Evolutionary conservation across 371 early-diverging fungal species (phyloP).

Genomic region (Mortierella sp.): DNA sequence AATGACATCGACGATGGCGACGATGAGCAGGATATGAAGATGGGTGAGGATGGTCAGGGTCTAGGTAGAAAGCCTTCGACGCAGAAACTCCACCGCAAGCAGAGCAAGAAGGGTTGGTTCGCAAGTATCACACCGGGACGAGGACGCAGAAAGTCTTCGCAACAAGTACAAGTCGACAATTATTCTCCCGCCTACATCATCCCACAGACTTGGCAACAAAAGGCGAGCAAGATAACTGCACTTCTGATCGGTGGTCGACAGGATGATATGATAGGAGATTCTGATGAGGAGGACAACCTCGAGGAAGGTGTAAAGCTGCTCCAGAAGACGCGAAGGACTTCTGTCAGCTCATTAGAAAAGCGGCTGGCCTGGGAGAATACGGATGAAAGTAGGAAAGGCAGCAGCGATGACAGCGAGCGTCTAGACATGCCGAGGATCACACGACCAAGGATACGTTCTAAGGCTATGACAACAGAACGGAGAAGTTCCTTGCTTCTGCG

Average conservation of each 20-base stretch:
- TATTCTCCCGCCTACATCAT: constrained; percentile 52
- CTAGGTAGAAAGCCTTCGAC: constrained; percentile 17
- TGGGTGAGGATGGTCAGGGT: not conserved
- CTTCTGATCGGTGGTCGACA: constrained; percentile 49
- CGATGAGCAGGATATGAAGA: not conserved
- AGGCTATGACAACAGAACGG: constrained; percentile 14
- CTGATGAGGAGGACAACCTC: constrained; percentile 50
- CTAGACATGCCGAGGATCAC: not conserved
- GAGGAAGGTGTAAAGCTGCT: constrained; percentile 13
- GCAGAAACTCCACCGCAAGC: not conserved
- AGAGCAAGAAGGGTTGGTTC: constrained; percentile 50
- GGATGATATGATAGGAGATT: constrained; percentile 47
- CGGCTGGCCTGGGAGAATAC: not conserved
- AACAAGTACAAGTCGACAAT: constrained; percentile 7
- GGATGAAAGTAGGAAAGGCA: not conserved
- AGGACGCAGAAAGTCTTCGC: constrained; percentile 1
- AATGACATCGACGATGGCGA: not conserved
- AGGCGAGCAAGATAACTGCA: constrained; percentile 38
- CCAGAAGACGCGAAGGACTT: constrained; percentile 18
- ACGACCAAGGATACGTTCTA: not conserved
- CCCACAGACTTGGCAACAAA: constrained; percentile 54
- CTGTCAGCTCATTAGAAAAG: constrained; percentile 18
- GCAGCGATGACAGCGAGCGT: not conserved
- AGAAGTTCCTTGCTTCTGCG: constrained; percentile 12
- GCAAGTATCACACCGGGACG: constrained; percentile 52